A percentile compares a stretch with the other conserved stretches of the same genome.
These are phyloP conservation scores for Schizochytrium sp. DNA, from an alignment of 108 stramenopile species.

Conservation along the genomic window DNA sequence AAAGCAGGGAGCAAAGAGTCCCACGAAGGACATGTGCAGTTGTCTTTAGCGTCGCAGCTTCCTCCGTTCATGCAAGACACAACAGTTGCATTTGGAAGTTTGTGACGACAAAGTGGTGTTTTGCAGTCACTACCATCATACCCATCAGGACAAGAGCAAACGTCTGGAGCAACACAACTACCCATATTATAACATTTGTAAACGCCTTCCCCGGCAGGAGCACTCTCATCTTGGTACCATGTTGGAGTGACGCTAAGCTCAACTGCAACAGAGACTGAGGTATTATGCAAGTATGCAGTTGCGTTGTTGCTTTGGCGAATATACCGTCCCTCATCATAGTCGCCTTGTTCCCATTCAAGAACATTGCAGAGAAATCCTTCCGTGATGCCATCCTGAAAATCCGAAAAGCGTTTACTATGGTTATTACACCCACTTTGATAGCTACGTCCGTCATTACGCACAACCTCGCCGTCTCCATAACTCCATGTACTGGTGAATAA, in stretches of 20 bases:
- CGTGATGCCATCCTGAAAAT: slow-evolving; percentile 31
- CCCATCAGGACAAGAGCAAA: slow-evolving; percentile 69
- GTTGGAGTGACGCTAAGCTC: slow-evolving; percentile 68
- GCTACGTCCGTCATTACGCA: slow-evolving; percentile 56
- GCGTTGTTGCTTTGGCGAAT: slow-evolving; percentile 55
- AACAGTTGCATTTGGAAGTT: slow-evolving; percentile 48
- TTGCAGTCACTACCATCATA: slow-evolving; percentile 71
- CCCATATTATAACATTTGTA: slow-evolving; percentile 86
- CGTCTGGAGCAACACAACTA: slow-evolving; percentile 72
- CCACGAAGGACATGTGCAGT: slow-evolving; percentile 78
- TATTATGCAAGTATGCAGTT: not conserved
- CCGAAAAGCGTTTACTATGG: slow-evolving; percentile 12
- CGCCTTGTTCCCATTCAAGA: slow-evolving; percentile 82
- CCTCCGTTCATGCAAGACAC: slow-evolving; percentile 82
- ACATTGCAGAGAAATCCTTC: slow-evolving; percentile 79
- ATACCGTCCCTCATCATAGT: slow-evolving; percentile 66
- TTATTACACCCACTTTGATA: not conserved
- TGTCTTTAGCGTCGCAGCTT: slow-evolving; percentile 79
- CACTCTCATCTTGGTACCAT: slow-evolving; percentile 63
- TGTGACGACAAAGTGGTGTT: slow-evolving; percentile 67
- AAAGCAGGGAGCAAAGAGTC: slow-evolving; percentile 75
- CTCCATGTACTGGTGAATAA: not conserved
- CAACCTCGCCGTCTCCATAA: slow-evolving; percentile 34
- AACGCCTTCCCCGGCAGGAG: slow-evolving; percentile 82
- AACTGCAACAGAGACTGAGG: not conserved